A percentile compares a stretch with the other conserved stretches of the same genome.
phyloP scores from a whole-genome alignment of 495 filamentous ascomycete species.

The Cetradonia linearis region DNA sequence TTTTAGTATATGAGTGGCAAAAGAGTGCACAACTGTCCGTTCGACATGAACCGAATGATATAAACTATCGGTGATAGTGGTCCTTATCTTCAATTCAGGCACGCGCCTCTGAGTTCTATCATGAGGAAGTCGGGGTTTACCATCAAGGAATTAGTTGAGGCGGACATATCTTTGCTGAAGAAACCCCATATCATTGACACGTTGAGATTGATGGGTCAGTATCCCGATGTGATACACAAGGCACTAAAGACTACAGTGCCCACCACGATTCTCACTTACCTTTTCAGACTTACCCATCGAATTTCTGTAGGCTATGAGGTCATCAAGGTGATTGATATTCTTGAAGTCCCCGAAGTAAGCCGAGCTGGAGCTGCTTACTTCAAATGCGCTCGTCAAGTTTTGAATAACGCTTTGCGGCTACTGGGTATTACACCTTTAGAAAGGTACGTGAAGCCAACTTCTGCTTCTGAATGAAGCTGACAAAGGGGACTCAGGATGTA shows the following conservation, averaged over 20 bases:
- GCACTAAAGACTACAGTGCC: conserved; percentile 54
- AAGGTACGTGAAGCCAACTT: conserved; percentile 37
- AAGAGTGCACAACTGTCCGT: conserved; percentile 55
- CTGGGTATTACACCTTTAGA: conserved; percentile 68
- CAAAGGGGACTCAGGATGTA: background rate
- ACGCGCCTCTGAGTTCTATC: conserved; percentile 56
- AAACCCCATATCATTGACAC: conserved; percentile 41
- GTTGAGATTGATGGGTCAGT: conserved; percentile 47
- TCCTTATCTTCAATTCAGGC: conserved; percentile 56
- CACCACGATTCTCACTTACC: conserved; percentile 62
- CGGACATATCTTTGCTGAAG: background rate
- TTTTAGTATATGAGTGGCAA: conserved; percentile 61
- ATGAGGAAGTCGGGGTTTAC: conserved; percentile 39
- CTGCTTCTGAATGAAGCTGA: background rate
- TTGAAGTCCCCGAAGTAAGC: conserved; percentile 48
- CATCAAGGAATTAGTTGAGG: conserved; percentile 29
- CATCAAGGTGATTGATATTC: conserved; percentile 61
- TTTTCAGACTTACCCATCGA: conserved; percentile 77
- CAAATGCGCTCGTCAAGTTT: conserved; percentile 60
- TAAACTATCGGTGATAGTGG: conserved; percentile 61
- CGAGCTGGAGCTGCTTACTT: conserved; percentile 75
- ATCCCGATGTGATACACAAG: conserved; percentile 50
- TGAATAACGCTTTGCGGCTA: conserved; percentile 73
- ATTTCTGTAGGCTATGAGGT: conserved; percentile 74
- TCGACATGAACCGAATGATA: conserved; percentile 56